Base-by-base conservation (phyloP, 2,329 filamentous ascomycete species). In the Microdochium nivale region DNA sequence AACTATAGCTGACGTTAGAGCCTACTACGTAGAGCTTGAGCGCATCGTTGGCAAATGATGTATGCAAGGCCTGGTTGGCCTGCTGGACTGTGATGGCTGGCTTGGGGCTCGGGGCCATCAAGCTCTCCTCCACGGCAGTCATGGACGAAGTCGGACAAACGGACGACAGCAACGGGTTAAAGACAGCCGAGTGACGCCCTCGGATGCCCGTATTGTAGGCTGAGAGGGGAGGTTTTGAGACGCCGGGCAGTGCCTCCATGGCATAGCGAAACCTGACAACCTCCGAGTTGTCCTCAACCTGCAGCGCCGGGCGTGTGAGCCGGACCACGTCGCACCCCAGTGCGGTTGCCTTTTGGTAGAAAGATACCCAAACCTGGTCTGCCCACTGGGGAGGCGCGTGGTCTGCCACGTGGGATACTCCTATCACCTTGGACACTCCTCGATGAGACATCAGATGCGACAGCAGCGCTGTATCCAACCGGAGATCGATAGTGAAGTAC, bases 11-110 rank as follows among this genome's bases (percentile, higher is more conserved):
- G 10, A 87, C 81, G 51, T 84, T 84, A 51, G 80, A 83, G n/a
- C 87, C 87, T 49, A 90, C 80, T 32, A 90, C 84, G 58, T 86
- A 87, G 51, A 88, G 81, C 49, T 84, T 81, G 74, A 90, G 81
- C 0, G 83, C 76, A 40, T 89, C 83, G 49, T 83, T 79, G 1
- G 85, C 73, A 53, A 86, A 87, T 1, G 80, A 83, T 3, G 81
- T 74, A 59, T 83, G 88, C 0, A 90, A 73, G 1, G 84, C 81
- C 54, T 78, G 69, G 5, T 84, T 86, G 0, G 84, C 80, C 54
- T 87, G 78, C 10, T 75, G 68, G 1, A 84, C 76, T 0, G 85
- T 88, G 13, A 87, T 65, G 52, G 61, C 69, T 37, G 68, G 72
- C 49, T 59, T 64, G 7, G 67, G 51, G 35, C 65, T 60, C 46